Conservation (phyloP, 371 early-diverging fungal species). For the Mortierella sp. region DNA sequence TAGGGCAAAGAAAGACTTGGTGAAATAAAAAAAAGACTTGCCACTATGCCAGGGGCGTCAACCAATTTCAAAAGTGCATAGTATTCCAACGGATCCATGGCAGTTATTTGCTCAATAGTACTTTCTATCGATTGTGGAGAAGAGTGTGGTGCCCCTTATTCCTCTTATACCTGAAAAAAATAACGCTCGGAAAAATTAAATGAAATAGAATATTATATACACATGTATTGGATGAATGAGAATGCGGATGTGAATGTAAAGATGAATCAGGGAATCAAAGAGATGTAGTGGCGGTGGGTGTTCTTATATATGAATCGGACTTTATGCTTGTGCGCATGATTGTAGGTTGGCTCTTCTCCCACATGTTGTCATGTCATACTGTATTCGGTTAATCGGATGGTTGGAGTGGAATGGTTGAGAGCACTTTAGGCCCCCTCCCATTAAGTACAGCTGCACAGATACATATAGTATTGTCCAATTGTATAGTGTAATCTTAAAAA, state of each 20-base stretch:
- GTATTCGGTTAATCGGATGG: not conserved
- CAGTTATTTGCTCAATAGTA: not conserved
- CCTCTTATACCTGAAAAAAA: too few species aligned
- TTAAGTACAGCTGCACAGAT: too few species aligned
- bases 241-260: conserved; percentile 3
- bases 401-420: not conserved
- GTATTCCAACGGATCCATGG: conserved; percentile 51
- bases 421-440: not conserved
- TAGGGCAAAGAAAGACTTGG: not conserved
- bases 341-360: not conserved
- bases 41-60: conserved; percentile 47
- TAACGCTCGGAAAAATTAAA: too few species aligned
- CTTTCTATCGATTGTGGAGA: too few species aligned
- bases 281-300: not conserved
- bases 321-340: not conserved
- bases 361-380: too few species aligned
- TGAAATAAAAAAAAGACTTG: conserved; percentile 18
- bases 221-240: not conserved
- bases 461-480: too few species aligned
- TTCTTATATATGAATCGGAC: not conserved
- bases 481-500: too few species aligned
- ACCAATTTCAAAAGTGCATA: conserved; percentile 43
- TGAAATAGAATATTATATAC: too few species aligned
- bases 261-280: not conserved
- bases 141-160: too few species aligned